Evolutionary conservation across 2,329 filamentous ascomycete species (phyloP).

Genomic region (Trichophyton schoenleinii): DNA sequence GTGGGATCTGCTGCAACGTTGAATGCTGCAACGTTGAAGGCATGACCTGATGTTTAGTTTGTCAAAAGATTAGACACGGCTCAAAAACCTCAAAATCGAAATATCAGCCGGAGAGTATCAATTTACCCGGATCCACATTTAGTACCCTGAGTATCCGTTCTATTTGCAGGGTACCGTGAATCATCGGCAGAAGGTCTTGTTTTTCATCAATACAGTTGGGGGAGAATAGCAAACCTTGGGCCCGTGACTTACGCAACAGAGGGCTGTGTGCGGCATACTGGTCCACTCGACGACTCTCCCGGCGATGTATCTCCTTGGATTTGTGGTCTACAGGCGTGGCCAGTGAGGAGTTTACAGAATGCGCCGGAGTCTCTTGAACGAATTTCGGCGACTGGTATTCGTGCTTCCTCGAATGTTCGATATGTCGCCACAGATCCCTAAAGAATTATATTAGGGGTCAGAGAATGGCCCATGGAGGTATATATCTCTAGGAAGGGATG

Average conservation of each 20-base stretch:
- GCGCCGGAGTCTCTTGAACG: not conserved
- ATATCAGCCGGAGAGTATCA: not conserved
- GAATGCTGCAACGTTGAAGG: not conserved
- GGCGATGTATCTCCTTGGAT: not conserved
- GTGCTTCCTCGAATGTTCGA: not conserved
- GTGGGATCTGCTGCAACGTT: not conserved
- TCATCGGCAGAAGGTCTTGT: not conserved
- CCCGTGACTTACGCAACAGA: not conserved
- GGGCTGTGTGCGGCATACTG: not conserved
- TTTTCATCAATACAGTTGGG: not conserved
- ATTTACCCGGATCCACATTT: not conserved
- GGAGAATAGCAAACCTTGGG: not conserved
- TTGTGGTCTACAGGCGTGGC: not conserved
- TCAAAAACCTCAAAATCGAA: not conserved
- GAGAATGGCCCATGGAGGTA: no score
- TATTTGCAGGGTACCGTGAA: not conserved
- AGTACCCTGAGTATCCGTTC: not conserved
- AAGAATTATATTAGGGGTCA: not conserved
- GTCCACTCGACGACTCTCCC: not conserved
- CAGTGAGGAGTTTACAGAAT: no score
- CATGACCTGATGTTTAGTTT: not conserved
- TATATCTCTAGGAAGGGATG: no score
- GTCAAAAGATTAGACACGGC: not conserved
- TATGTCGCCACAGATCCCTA: not conserved
- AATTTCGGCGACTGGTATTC: no score